phyloP scores from a whole-genome alignment of 306 rosid genomes.

The Hylodesmum podocarpum region DNA sequence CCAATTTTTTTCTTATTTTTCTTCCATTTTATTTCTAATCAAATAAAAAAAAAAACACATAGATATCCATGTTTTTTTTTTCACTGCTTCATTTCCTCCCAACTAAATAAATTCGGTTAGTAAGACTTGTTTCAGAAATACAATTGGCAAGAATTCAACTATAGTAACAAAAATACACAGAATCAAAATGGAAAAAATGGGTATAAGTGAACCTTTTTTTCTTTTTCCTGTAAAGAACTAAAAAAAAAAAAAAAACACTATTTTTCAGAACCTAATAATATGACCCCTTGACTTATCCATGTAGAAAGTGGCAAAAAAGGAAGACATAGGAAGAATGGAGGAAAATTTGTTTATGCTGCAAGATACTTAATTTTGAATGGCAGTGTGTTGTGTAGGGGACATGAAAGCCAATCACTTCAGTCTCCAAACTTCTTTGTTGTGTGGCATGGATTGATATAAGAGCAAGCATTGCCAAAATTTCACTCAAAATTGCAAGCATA shows the following conservation, averaged over 20 bases:
- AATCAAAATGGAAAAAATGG: not conserved
- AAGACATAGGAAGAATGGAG: not conserved
- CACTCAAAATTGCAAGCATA: not conserved
- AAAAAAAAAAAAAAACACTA: not conserved
- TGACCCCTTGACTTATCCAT: not conserved
- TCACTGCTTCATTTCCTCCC: too few relatives aligned
- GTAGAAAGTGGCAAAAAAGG: not conserved
- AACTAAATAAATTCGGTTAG: too few relatives aligned
- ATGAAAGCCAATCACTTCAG: not conserved
- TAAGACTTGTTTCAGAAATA: not conserved
- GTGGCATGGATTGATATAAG: not conserved
- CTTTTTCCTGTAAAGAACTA: not conserved
- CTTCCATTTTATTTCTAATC: too few relatives aligned
- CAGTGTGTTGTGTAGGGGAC: not conserved
- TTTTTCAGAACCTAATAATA: not conserved
- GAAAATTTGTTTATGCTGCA: not conserved
- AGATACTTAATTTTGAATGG: constrained; percentile 2
- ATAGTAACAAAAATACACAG: not conserved
- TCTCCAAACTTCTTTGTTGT: not conserved
- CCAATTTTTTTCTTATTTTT: too few relatives aligned
- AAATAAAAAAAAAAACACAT: too few relatives aligned
- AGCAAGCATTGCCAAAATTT: not conserved
- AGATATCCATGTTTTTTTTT: too few relatives aligned
- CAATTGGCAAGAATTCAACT: not conserved
- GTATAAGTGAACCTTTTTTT: not conserved